Base-by-base conservation (phyloP, 2,329 filamentous ascomycete genomes). In the Didymellaceae sp. region DNA sequence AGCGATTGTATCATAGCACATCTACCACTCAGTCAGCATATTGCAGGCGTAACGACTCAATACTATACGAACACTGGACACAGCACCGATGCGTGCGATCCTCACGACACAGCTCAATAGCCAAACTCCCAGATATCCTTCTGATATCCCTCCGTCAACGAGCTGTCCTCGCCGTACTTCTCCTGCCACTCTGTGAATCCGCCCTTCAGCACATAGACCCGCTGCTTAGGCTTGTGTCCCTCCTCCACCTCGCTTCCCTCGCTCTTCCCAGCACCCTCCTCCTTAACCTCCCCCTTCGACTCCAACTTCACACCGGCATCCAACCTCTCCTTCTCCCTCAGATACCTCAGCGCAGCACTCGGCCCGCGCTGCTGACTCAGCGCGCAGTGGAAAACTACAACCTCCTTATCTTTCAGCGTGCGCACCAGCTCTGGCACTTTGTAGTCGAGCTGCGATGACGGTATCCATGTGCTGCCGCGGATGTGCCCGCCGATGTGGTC, bases 401-500 rank as follows among this genome's bases (percentile, higher is more conserved):
- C 87, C 47, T 94, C 84, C 73, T 91, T 91, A 67, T 87, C 85
- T 58, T 85, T 78, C 38, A 97, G 82, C 33, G 82, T 86, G 48
- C 90, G 85, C 10, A 96, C 80, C n/a, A 99, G 84, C 57, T 91
- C 90, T 0, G 92, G 89, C 73, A 94, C 84, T 60, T 82, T 85
- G 68, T 84, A 83, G 64, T 96, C 90, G 39, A 97, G 82, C 14
- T 85, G 83, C 35, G 76, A 76, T 41, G 84, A 88, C 0, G 94
- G 91, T 10, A 90, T 81, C 79, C 96, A 90, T 42, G 82, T 84
- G 25, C 87, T 89, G 52, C 85, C 84, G 52, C 81, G 80, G 74
- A 97, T 97, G 75, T 97, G 92, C 24, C 93, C 93, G 60, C 93
- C 93, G 38, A 97, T 82, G 74, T 94, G 86, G 75, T 97, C 93